phyloP scores from a whole-genome alignment of 805 yeast species.

The Saccharomycopsis oosterbeekiorum region DNA sequence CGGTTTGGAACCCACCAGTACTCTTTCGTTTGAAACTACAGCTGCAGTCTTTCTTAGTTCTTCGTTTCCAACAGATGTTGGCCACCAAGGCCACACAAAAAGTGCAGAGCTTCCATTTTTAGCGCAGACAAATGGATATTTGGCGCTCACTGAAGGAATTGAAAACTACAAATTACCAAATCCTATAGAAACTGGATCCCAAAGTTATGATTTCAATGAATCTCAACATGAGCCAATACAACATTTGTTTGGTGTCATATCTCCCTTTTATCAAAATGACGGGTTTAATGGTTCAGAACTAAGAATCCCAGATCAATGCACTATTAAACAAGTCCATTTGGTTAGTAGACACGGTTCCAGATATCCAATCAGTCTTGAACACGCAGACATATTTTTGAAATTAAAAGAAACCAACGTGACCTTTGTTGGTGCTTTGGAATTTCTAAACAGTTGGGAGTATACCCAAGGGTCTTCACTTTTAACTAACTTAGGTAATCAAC shows the following conservation, averaged over 20 bases:
- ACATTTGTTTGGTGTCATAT: slow-evolving; percentile 13
- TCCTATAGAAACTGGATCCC: slow-evolving; percentile 18
- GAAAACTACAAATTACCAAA: slow-evolving; percentile 12
- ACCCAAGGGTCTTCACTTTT: slow-evolving; percentile 11
- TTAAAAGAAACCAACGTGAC: slow-evolving; percentile 23
- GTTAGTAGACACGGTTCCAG: slow-evolving; percentile 75
- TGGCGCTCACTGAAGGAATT: not conserved
- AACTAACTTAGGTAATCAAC: slow-evolving; percentile 19
- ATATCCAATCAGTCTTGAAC: slow-evolving; percentile 38
- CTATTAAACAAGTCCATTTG: slow-evolving; percentile 57
- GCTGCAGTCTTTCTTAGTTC: not conserved
- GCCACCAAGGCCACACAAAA: slow-evolving; percentile 8
- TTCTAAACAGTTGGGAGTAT: slow-evolving; percentile 35
- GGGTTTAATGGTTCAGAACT: slow-evolving; percentile 11
- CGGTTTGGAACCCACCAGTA: not conserved
- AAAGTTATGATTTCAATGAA: slow-evolving; percentile 13
- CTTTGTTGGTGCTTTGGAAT: slow-evolving; percentile 40
- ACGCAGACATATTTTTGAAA: slow-evolving; percentile 19
- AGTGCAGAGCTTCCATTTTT: slow-evolving; percentile 13
- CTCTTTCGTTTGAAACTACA: not conserved
- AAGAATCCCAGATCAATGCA: slow-evolving; percentile 30
- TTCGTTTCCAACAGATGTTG: slow-evolving; percentile 12
- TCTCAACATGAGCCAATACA: slow-evolving; percentile 10
- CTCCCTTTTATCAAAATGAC: slow-evolving; percentile 17
- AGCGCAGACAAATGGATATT: slow-evolving; percentile 11